Evolutionary conservation across 2,329 filamentous ascomycete genomes (phyloP), one percentile per base, ranked within the genome.

Genomic region (Uncinocarpus reesii): DNA sequence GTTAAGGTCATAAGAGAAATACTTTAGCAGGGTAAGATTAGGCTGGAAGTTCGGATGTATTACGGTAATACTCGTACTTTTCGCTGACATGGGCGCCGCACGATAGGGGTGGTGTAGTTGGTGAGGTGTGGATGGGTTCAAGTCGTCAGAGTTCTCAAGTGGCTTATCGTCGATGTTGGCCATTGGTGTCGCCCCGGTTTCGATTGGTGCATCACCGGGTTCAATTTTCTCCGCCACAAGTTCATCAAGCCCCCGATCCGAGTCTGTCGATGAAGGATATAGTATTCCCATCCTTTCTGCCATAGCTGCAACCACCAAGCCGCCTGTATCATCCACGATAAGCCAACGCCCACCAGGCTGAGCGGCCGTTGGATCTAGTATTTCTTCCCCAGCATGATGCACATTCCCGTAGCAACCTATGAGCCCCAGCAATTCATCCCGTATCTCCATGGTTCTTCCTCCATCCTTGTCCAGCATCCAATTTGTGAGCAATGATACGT

Each of bases 341-440:
- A 95, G 71, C 78, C 87, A 95, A 43, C 87, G 72, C 3, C 80
- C 78, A 13, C 29, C 11, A 34, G 60, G 62, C 6, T 57, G 50
- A 6, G 51, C 49, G 3, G 61, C 24, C 6, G 57, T 50, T 2
- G 56, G 48, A 24, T 65, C 56, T 13, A 28, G 20, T 18, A 61
- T 40, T 16, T 56, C 53, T 7, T 67, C 62, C n/a, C 67, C 76
- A n/a, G 73, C 75, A 55, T 81, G 87, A 64, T 93, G 87, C 1
- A 93, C 81, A 63, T 98, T 94, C 0, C 82, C 85, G 86, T 88
- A 95, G 62, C 86, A 92, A 5, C 83, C 84, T 11, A 94, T 71
- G 48, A 98, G 67, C 0, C 80, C 88, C 41, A 95, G 69, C 61
- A 83, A 78, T 65, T 98, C 92, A 55, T 92, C 83, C 47, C 89